Base-by-base conservation (phyloP, 306 rosid genomes). In the Quercus berberidifolia region DNA sequence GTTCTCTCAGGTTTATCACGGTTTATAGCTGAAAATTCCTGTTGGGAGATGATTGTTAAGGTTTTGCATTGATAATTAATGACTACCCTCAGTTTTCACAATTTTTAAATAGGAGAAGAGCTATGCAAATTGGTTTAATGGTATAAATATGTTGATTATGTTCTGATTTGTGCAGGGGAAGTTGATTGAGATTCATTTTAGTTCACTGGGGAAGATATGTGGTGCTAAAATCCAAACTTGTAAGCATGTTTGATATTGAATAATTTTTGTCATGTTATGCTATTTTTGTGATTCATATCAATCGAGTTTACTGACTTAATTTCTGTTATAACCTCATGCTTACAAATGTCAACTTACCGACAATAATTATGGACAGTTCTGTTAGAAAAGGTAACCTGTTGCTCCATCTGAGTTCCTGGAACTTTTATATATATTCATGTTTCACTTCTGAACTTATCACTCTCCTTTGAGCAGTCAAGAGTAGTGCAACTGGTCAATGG, bases 141-240 rank as follows among this genome's bases (percentile, higher is more conserved):
- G 46, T 38, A 7, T 38, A 38, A 38, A 7, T 38, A 38, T 38
- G 46, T 38, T 38, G 46, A 38, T 30, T 80, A 43, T 43, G 46
- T 82, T 79, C 71, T 81, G 6, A 69, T 82, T 71, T 71, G 64
- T 77, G 74, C 96, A 96, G 99, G 99, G 99, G 75, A 96, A 89
- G 88, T 87, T 93, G 87, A 87, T 91, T 79, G 97, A 91, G 84
- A 87, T 93, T 86, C 93, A 85, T 80, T 96, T 96, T 89, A 91
- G 90, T 77, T 38, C 85, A 69, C 23, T 73, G 31, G 98, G 98
- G 55, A 90, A 88, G 81, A 90, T 96, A 64, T 86, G 91, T 78
- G 94, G 99, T 73, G 97, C 97, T 70, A 82, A 84, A 84, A 83
- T 93, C 73, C 96, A 96, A 87, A 92, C 96, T 8, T 91, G 99